Evolutionary conservation across 164 flowering plant genomes (phyloP), one percentile per base, ranked within the genome.

Genomic region (Cinnamomum chago): DNA sequence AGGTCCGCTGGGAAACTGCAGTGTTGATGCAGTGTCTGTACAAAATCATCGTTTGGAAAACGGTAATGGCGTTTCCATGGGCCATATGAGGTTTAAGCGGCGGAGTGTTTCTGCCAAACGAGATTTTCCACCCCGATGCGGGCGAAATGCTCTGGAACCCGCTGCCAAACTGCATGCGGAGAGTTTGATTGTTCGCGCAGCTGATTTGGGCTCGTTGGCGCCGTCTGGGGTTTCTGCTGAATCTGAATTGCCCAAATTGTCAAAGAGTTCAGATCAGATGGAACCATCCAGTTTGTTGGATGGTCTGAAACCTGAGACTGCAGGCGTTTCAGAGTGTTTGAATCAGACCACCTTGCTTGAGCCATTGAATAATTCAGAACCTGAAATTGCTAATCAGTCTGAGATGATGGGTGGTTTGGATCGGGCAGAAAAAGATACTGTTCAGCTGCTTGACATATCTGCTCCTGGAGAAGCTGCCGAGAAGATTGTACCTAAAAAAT

Each of bases 101-200:
- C 82, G 90, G 22, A 86, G 67, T 72, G 83, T 88, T 30, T 87
- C 87, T 69, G 89, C 86, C 24, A 70, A 77, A 58, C 85, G 91
- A 50, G 87, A 89, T 78, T 86, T 83, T 35, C 91, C 91, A 1
- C 74, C 76, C 5, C 85, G 86, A 15, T 88, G 89, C 80, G 88
- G 89, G 70, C 80, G 62, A 10, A 65, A 62, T 62, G 81, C 81
- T 13, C 67, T 73, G 33, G 27, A 65, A 22, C 23, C 25, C 23
- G 24, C 9, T 23, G 25, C 23, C 23, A 14, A 15, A 35, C 1
- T 35, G 10, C 47, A 1, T 35, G 7, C 10, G 47, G 47, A 35
- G 47, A 35, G 47, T 35, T 35, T 35, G 47, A 35, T 35, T 35
- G 47, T 35, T 35, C 10, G 47, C 47, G 10, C 47, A 35, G 47